These are phyloP conservation scores for Lactarius akahatsu DNA, from an alignment of 768 basidiomycete genomes.

Conservation along the genomic window DNA sequence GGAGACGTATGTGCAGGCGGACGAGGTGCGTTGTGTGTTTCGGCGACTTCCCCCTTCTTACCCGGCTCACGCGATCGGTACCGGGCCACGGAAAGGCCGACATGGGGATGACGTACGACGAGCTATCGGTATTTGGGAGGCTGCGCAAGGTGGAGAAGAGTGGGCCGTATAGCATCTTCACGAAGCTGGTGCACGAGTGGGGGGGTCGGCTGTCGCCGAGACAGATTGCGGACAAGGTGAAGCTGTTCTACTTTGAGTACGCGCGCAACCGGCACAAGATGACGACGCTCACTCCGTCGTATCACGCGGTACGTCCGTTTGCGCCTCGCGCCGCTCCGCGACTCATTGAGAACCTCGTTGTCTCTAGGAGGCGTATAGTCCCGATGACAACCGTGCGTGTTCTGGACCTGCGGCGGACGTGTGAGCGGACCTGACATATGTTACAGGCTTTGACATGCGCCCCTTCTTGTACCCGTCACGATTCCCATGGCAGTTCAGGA, in stretches of 20 bases:
- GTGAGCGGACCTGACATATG: slow-evolving; percentile 24
- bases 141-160: slow-evolving; percentile 96
- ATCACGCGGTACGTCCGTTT: slow-evolving; percentile 73
- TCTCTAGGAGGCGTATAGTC: slow-evolving; percentile 86
- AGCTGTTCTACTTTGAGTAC: slow-evolving; percentile 94
- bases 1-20: slow-evolving; percentile 90
- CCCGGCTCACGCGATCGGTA: slow-evolving; percentile 5
- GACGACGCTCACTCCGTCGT: slow-evolving; percentile 92
- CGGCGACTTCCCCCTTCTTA: background rate
- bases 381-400: slow-evolving; percentile 87
- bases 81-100: slow-evolving; percentile 58
- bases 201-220: slow-evolving; percentile 76
- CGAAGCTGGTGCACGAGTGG: slow-evolving; percentile 94
- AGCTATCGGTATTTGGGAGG: slow-evolving; percentile 89
- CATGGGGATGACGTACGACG: slow-evolving; percentile 99
- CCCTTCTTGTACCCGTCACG: slow-evolving; percentile 95
- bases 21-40: slow-evolving; percentile 62
- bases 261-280: slow-evolving; percentile 98
- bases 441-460: slow-evolving; percentile 85
- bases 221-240: slow-evolving; percentile 96
- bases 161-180: slow-evolving; percentile 97
- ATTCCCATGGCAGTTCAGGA: slow-evolving; percentile 96
- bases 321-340: background rate
- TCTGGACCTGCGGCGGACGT: background rate
- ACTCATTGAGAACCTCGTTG: slow-evolving; percentile 12